Conservation (phyloP, 495 filamentous ascomycete species). For the Cetradonia linearis region DNA sequence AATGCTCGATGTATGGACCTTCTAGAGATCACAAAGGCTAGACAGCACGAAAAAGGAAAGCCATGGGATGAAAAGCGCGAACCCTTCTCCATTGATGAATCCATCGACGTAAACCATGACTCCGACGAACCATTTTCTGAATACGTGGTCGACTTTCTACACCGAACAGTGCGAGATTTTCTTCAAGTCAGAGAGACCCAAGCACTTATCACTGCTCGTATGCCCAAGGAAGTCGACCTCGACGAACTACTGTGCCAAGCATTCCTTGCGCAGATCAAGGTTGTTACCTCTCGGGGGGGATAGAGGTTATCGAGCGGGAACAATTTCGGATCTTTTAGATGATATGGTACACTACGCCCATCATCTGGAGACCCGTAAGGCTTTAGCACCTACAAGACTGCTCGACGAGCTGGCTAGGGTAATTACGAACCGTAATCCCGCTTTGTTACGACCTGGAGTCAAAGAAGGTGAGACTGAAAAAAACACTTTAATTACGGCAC, state of each 20-base stretch:
- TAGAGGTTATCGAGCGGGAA: too few relatives aligned
- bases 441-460: too few relatives aligned
- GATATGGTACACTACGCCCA: constrained; percentile 2
- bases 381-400: background rate
- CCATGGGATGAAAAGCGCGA: too few relatives aligned
- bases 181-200: background rate
- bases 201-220: background rate
- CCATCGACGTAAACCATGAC: too few relatives aligned
- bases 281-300: background rate
- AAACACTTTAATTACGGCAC: background rate
- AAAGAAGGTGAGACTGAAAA: too few relatives aligned
- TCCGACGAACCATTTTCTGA: too few relatives aligned
- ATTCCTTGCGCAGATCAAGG: background rate
- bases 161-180: constrained; percentile 6
- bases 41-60: too few relatives aligned
- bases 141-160: constrained; percentile 5
- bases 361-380: background rate
- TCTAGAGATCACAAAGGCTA: constrained; percentile 9
- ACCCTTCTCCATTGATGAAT: too few relatives aligned
- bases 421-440: background rate
- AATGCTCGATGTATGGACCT: constrained; percentile 9
- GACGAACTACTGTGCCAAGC: background rate
- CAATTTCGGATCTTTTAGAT: background rate
- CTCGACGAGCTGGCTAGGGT: background rate
- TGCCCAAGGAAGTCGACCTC: background rate